Evolutionary conservation across 2,329 filamentous ascomycete genomes (phyloP).

Genomic region (Trichoderma afroharzianum): DNA sequence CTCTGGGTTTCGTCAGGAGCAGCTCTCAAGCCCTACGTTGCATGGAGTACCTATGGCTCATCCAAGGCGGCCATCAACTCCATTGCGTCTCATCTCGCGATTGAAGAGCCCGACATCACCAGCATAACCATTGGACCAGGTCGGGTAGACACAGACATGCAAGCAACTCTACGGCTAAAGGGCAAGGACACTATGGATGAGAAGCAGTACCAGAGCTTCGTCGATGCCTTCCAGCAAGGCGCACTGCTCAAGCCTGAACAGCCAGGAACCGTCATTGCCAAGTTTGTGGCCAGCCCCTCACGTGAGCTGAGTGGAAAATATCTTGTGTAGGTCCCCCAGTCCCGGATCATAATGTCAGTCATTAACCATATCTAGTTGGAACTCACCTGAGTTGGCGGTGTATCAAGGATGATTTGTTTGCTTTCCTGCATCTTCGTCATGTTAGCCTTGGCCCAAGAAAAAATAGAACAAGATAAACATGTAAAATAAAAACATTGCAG

Average conservation of each 20-base stretch:
- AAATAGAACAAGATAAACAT: constrained; percentile 17
- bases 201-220: constrained; percentile 64
- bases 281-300: constrained; percentile 63
- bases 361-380: constrained; percentile 31
- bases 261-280: constrained; percentile 82
- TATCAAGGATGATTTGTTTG: constrained; percentile 43
- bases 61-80: constrained; percentile 84
- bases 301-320: constrained; percentile 72
- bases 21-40: constrained; percentile 59
- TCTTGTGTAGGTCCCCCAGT: constrained; percentile 51
- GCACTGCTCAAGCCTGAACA: constrained; percentile 76
- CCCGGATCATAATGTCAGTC: neutral
- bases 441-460: constrained; percentile 21
- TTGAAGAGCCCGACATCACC: constrained; percentile 74
- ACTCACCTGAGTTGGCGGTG: constrained; percentile 44
- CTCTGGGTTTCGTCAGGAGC: constrained; percentile 81
- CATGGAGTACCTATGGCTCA: constrained; percentile 79
- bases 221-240: constrained; percentile 65
- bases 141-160: constrained; percentile 87
- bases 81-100: constrained; percentile 65
- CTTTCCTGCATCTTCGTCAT: constrained; percentile 13
- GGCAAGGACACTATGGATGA: constrained; percentile 49
- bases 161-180: constrained; percentile 69
- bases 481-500: constrained; percentile 31
- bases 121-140: constrained; percentile 73